Conservation (phyloP, 768 basidiomycete species). For the Pleurotus ostreatus region DNA sequence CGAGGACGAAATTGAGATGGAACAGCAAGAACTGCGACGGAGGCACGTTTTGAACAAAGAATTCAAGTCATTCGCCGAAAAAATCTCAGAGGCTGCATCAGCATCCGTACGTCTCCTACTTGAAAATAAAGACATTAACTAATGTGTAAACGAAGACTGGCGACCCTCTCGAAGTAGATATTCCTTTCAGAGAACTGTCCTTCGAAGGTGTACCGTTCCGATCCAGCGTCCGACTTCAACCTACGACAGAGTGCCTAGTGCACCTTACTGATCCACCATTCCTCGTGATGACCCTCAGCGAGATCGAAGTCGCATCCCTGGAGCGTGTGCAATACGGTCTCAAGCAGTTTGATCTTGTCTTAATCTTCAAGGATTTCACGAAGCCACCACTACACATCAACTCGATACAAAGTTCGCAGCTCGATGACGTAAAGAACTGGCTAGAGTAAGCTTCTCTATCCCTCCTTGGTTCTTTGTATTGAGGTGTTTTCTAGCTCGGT, state of each 20-base stretch:
- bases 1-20: constrained; percentile 98
- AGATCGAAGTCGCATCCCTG: constrained; percentile 95
- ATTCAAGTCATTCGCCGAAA: constrained; percentile 90
- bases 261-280: constrained; percentile 95
- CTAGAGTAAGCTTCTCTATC: constrained; percentile 66
- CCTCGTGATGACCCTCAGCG: constrained; percentile 89
- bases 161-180: constrained; percentile 87
- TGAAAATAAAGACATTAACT: background rate
- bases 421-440: constrained; percentile 99
- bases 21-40: constrained; percentile 93
- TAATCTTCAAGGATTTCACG: constrained; percentile 95
- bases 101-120: constrained; percentile 51
- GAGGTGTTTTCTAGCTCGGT: constrained; percentile 65
- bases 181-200: constrained; percentile 95
- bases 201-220: constrained; percentile 97
- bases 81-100: constrained; percentile 81
- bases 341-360: constrained; percentile 96
- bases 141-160: constrained; percentile 40
- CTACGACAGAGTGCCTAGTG: constrained; percentile 95
- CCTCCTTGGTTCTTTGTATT: constrained; percentile 1
- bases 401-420: constrained; percentile 83
- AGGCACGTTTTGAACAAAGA: constrained; percentile 89
- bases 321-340: constrained; percentile 96
- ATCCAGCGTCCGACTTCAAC: constrained; percentile 90
- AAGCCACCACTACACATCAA: constrained; percentile 93